Conservation (phyloP, 2,329 filamentous ascomycete genomes). For the Didymella arachidicola region DNA sequence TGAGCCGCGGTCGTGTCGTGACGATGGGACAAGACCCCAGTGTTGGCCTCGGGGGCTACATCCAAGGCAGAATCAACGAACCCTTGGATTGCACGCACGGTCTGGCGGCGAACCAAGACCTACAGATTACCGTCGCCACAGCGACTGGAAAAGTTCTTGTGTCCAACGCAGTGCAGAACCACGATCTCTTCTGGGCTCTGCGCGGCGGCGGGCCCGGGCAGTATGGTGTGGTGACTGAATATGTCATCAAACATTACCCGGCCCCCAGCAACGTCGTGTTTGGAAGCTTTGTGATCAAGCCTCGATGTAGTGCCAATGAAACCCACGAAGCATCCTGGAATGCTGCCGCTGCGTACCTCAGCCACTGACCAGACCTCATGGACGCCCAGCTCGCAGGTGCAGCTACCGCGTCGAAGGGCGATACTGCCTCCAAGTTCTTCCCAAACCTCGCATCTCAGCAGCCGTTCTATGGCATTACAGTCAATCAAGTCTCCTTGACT, state of each 20-base stretch:
- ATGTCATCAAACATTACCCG: conserved; percentile 27
- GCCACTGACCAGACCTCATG: conserved; percentile 39
- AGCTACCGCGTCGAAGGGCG: conserved; percentile 23
- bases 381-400: conserved; percentile 38
- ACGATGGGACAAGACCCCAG: too few relatives aligned
- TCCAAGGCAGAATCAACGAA: too few relatives aligned
- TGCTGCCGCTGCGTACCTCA: conserved; percentile 27
- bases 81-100: too few relatives aligned
- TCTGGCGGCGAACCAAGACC: too few relatives aligned
- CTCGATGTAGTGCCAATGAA: neutral
- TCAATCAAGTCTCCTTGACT: conserved; percentile 27
- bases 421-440: conserved; percentile 7
- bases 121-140: too few relatives aligned
- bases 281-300: conserved; percentile 1
- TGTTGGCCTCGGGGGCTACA: too few relatives aligned
- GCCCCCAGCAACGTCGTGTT: conserved; percentile 21
- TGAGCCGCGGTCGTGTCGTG: too few relatives aligned
- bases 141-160: too few relatives aligned
- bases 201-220: conserved; percentile 17
- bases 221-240: conserved; percentile 26
- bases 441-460: conserved; percentile 2
- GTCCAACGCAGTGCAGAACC: too few relatives aligned
- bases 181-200: too few relatives aligned
- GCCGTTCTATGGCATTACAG: conserved; percentile 18
- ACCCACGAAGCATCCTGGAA: conserved; percentile 31